A percentile compares a stretch with the other conserved stretches of the same genome.
These are phyloP conservation scores for Leishmania lainsoni DNA, from an alignment of 208 protist species.

Conservation along the genomic window DNA sequence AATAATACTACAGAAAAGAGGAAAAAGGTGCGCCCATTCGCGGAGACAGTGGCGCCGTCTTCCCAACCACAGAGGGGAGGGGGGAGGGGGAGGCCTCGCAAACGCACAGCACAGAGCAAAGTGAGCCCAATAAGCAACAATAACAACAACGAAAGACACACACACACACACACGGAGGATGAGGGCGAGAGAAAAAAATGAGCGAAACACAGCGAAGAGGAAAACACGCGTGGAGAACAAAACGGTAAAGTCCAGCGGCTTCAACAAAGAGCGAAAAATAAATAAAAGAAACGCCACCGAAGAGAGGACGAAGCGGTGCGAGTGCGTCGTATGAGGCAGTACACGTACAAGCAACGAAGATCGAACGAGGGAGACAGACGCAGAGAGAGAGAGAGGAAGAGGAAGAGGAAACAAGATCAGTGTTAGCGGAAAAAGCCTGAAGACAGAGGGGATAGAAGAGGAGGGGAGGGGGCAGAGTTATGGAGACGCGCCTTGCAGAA, in stretches of 20 bases:
- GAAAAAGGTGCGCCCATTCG: too few relatives aligned
- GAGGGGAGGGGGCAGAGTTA: neutral
- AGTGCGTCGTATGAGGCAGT: neutral
- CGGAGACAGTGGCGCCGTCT: too few relatives aligned
- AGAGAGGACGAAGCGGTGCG: too few relatives aligned
- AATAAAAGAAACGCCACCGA: neutral
- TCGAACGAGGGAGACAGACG: neutral
- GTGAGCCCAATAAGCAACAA: too few relatives aligned
- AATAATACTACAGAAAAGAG: too few relatives aligned
- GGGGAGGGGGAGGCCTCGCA: neutral
- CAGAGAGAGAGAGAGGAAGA: neutral
- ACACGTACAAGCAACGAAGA: neutral
- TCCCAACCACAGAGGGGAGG: too few relatives aligned
- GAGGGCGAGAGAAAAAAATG: too few relatives aligned
- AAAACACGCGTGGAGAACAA: too few relatives aligned
- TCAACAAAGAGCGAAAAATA: neutral
- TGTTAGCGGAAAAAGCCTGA: neutral
- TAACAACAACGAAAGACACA: too few relatives aligned
- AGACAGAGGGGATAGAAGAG: neutral
- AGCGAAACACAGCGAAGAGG: neutral
- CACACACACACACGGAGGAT: too few relatives aligned
- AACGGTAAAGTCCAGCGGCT: neutral
- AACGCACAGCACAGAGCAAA: too few relatives aligned
- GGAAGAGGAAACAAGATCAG: slow-evolving; percentile 13
- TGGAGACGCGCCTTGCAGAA: neutral